phyloP scores from a whole-genome alignment of 768 basidiomycete species.

The Pleurotus giganteus region DNA sequence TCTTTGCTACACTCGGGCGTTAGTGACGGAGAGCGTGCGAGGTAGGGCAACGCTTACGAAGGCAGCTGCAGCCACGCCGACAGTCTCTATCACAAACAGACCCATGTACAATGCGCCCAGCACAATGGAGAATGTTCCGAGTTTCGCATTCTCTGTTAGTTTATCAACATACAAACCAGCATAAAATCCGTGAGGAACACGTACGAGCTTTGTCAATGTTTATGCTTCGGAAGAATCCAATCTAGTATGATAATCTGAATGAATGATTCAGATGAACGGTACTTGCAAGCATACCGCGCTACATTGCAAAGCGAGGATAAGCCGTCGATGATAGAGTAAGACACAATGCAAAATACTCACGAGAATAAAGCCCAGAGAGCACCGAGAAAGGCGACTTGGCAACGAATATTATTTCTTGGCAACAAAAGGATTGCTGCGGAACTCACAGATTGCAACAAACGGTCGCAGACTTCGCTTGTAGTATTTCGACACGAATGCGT shows the following conservation, averaged over 20 bases:
- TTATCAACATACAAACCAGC: not conserved
- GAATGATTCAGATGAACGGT: not conserved
- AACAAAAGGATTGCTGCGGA: not conserved
- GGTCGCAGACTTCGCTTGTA: slow-evolving; percentile 62
- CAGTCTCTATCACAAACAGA: slow-evolving; percentile 48
- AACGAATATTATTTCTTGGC: slow-evolving; percentile 9
- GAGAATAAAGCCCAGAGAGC: slow-evolving; percentile 62
- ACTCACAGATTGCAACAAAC: slow-evolving; percentile 45
- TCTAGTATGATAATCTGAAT: slow-evolving; percentile 31
- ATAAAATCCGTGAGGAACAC: slow-evolving; percentile 19
- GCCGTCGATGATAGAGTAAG: not conserved
- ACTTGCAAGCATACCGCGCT: slow-evolving; percentile 28
- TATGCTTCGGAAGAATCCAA: slow-evolving; percentile 60
- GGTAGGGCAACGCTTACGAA: slow-evolving; percentile 36
- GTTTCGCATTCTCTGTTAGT: slow-evolving; percentile 37
- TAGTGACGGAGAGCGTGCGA: not conserved
- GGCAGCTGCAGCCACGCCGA: slow-evolving; percentile 50
- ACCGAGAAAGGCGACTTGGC: slow-evolving; percentile 39
- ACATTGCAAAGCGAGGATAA: slow-evolving; percentile 1
- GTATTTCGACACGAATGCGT: slow-evolving; percentile 55
- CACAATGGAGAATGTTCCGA: slow-evolving; percentile 55
- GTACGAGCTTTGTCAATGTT: slow-evolving; percentile 45
- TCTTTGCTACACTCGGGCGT: slow-evolving; percentile 45
- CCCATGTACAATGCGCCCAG: slow-evolving; percentile 58
- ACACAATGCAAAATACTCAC: slow-evolving; percentile 39